Conservation (phyloP, 2,329 filamentous ascomycete genomes). For the Dichotomopilus funicola region DNA sequence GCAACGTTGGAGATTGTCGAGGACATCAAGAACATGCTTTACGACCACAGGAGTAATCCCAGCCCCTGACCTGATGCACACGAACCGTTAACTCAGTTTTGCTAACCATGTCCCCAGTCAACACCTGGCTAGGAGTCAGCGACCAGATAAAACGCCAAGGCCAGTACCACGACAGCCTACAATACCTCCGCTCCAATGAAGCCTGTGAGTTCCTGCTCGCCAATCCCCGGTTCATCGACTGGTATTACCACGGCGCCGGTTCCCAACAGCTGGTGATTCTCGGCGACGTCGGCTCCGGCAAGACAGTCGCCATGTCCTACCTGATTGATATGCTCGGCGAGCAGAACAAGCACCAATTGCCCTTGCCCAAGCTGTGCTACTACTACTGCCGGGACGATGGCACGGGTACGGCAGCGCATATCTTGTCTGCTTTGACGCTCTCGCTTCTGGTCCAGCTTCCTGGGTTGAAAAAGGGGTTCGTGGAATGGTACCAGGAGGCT, state of each 20-base stretch:
- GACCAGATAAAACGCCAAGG: neutral
- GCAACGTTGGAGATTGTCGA: neutral
- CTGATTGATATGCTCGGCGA: conserved; percentile 6
- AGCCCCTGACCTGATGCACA: neutral
- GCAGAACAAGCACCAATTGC: conserved; percentile 12
- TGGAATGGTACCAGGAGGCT: neutral
- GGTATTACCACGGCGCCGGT: neutral
- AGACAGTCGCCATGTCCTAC: conserved; percentile 20
- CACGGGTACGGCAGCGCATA: conserved; percentile 14
- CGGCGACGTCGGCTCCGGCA: conserved; percentile 21
- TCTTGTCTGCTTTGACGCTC: neutral
- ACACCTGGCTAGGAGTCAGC: neutral
- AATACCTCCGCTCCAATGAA: neutral
- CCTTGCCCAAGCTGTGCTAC: conserved; percentile 24
- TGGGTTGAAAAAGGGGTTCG: neutral
- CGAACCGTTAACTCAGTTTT: too few relatives aligned
- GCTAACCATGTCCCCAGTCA: neutral
- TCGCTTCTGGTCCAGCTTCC: conserved; percentile 4
- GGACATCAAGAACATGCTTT: neutral
- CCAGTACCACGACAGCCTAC: neutral
- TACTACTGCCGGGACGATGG: conserved; percentile 26
- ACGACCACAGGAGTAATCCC: neutral
- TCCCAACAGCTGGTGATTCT: conserved; percentile 16
- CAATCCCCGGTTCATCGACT: neutral
- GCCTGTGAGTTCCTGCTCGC: neutral